Evolutionary conservation across 1,139 yeast genomes (phyloP).

Genomic region (Sugiyamaella xylanicola): DNA sequence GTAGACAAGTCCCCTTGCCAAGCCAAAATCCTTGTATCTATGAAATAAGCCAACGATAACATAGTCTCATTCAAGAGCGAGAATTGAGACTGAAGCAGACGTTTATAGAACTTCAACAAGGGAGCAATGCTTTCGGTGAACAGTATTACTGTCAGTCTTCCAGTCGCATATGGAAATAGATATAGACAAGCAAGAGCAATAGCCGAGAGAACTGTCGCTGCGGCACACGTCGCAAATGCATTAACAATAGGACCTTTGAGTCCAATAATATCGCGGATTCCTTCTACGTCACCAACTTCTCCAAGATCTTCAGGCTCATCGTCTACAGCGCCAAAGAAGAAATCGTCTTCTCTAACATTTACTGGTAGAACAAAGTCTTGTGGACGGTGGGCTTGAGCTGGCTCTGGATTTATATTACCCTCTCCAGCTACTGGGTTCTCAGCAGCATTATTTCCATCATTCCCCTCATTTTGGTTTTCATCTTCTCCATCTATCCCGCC

Average conservation of each 20-base stretch:
- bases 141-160: slow-evolving; percentile 30
- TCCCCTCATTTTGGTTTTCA: neutral
- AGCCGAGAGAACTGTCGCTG: slow-evolving; percentile 31
- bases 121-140: neutral
- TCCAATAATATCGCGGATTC: slow-evolving; percentile 39
- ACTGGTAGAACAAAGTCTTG: neutral
- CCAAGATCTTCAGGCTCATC: slow-evolving; percentile 24
- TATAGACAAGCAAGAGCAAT: slow-evolving; percentile 25
- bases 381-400: too few species aligned
- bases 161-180: slow-evolving; percentile 37
- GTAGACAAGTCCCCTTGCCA: neutral
- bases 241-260: slow-evolving; percentile 38
- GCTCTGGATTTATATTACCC: neutral
- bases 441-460: neutral
- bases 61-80: neutral
- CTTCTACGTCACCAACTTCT: slow-evolving; percentile 37
- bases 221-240: slow-evolving; percentile 28
- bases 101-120: neutral
- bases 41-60: neutral
- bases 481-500: neutral
- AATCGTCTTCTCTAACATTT: slow-evolving; percentile 1
- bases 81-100: neutral
- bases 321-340: slow-evolving; percentile 14
- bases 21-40: neutral
- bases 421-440: neutral